These are phyloP conservation scores for Colletotrichum zoysiae DNA, from an alignment of 2,329 filamentous ascomycete genomes.

Conservation along the genomic window DNA sequence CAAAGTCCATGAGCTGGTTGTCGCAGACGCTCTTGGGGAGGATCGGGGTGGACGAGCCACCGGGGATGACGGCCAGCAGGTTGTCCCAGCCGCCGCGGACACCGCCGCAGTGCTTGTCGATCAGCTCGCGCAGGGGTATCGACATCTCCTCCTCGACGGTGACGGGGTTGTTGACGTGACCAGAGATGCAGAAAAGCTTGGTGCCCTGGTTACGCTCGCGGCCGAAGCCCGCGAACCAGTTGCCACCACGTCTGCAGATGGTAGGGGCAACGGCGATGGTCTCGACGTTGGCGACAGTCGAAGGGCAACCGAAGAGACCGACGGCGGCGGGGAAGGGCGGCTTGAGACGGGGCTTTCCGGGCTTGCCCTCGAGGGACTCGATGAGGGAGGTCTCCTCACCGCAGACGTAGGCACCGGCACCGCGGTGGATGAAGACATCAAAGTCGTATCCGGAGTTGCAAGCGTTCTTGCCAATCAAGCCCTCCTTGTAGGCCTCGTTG, in stretches of 20 bases:
- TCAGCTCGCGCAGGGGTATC: slow-evolving; percentile 93
- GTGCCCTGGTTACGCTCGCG: slow-evolving; percentile 97
- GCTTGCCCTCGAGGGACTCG: slow-evolving; percentile 98
- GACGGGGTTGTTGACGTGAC: slow-evolving; percentile 97
- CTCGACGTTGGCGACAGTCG: slow-evolving; percentile 98
- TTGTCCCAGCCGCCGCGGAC: slow-evolving; percentile 99
- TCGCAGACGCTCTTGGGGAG: slow-evolving; percentile 91
- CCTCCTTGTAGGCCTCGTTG: slow-evolving; percentile 95
- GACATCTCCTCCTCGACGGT: slow-evolving; percentile 99
- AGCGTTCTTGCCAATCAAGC: slow-evolving; percentile 97
- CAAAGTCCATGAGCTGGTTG: slow-evolving; percentile 98
- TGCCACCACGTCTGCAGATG: slow-evolving; percentile 91
- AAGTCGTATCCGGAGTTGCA: slow-evolving; percentile 98
- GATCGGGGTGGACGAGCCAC: slow-evolving; percentile 96
- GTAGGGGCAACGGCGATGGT: slow-evolving; percentile 95
- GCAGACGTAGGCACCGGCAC: slow-evolving; percentile 97
- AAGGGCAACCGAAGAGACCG: slow-evolving; percentile 97
- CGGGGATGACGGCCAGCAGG: slow-evolving; percentile 92
- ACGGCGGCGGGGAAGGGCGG: slow-evolving; percentile 98
- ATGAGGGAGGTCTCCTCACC: slow-evolving; percentile 98
- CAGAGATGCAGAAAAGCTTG: slow-evolving; percentile 98
- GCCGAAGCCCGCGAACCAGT: slow-evolving; percentile 94
- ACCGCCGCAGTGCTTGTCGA: slow-evolving; percentile 98
- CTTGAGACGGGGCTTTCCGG: slow-evolving; percentile 98
- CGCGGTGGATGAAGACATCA: slow-evolving; percentile 95